phyloP scores from a whole-genome alignment of 2,329 filamentous ascomycete genomes.

The Talaromyces albobiverticillius region DNA sequence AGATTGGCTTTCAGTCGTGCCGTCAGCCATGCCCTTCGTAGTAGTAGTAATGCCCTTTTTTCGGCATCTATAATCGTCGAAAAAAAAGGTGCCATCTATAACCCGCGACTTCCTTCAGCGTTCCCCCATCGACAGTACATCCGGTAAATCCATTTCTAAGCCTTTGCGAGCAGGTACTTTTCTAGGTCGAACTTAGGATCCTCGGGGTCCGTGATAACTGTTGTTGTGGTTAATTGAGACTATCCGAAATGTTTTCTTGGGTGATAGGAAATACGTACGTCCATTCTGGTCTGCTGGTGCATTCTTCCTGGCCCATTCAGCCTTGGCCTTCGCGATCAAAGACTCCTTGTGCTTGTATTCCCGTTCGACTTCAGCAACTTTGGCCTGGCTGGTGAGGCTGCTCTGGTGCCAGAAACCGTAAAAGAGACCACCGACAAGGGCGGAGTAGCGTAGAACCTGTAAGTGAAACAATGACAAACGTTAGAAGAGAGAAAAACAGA shows the following conservation, averaged over 20 bases:
- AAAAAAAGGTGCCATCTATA: conserved; percentile 21
- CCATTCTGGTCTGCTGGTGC: conserved; percentile 46
- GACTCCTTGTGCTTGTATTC: conserved; percentile 89
- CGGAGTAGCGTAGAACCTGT: conserved; percentile 95
- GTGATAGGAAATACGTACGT: conserved; percentile 33
- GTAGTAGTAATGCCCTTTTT: conserved; percentile 17
- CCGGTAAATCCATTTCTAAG: conserved; percentile 33
- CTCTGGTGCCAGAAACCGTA: conserved; percentile 96
- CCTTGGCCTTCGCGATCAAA: conserved; percentile 90
- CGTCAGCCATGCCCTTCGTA: conserved; percentile 16
- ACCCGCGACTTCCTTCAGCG: conserved; percentile 25
- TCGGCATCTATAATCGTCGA: conserved; percentile 9
- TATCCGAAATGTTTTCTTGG: too few relatives aligned
- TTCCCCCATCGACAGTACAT: conserved; percentile 11
- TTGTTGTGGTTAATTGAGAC: conserved; percentile 19
- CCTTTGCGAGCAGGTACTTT: conserved; percentile 68
- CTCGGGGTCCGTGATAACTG: conserved; percentile 72
- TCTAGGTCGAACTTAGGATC: conserved; percentile 94
- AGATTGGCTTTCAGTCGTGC: conserved; percentile 32
- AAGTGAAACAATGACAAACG: conserved; percentile 4
- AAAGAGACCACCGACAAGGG: conserved; percentile 84
- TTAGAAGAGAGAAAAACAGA: conserved; percentile 5
- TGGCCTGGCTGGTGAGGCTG: conserved; percentile 69
- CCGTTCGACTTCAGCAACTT: conserved; percentile 66
- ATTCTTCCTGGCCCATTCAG: conserved; percentile 80